Conservation (phyloP, 2,329 filamentous ascomycete species). For the Xylaria sp. region DNA sequence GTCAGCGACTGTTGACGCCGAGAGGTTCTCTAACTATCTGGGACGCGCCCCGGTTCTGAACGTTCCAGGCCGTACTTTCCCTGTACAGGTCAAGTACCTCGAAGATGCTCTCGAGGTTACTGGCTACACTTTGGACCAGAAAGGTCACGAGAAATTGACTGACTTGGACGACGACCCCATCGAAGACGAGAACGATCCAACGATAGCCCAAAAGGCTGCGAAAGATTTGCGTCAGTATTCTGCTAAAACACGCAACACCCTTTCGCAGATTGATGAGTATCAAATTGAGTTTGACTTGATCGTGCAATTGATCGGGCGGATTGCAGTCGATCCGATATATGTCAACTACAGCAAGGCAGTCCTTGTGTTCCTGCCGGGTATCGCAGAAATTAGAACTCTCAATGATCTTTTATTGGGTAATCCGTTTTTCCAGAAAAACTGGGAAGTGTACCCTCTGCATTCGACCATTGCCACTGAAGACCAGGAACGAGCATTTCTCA, state of each 20-base stretch:
- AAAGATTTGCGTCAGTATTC: conserved; percentile 77
- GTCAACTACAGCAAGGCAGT: conserved; percentile 83
- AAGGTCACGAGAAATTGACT: conserved; percentile 58
- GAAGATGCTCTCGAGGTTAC: conserved; percentile 93
- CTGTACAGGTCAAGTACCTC: conserved; percentile 84
- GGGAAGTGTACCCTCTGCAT: conserved; percentile 89
- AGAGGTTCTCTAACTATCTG: conserved; percentile 88
- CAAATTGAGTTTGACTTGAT: conserved; percentile 89
- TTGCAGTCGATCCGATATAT: conserved; percentile 72
- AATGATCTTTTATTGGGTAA: conserved; percentile 85
- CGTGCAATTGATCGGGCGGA: conserved; percentile 74
- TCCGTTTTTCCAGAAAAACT: conserved; percentile 73
- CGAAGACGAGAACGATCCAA: conserved; percentile 57
- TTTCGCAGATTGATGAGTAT: conserved; percentile 86
- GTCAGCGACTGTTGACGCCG: conserved; percentile 95
- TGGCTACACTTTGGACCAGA: conserved; percentile 67
- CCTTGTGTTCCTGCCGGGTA: conserved; percentile 91
- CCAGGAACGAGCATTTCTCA: conserved; percentile 88
- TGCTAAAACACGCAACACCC: conserved; percentile 72
- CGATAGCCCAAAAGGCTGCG: conserved; percentile 61
- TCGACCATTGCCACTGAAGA: conserved; percentile 96
- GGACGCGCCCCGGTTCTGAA: conserved; percentile 84
- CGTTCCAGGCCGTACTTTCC: conserved; percentile 92
- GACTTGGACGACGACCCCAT: conserved; percentile 67
- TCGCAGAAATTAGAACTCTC: conserved; percentile 87